Percentiles rank a stretch among this genome's conserved stretches.
Conservation (phyloP, 2,329 filamentous ascomycete species). For the Trichoderma arundinaceum region DNA sequence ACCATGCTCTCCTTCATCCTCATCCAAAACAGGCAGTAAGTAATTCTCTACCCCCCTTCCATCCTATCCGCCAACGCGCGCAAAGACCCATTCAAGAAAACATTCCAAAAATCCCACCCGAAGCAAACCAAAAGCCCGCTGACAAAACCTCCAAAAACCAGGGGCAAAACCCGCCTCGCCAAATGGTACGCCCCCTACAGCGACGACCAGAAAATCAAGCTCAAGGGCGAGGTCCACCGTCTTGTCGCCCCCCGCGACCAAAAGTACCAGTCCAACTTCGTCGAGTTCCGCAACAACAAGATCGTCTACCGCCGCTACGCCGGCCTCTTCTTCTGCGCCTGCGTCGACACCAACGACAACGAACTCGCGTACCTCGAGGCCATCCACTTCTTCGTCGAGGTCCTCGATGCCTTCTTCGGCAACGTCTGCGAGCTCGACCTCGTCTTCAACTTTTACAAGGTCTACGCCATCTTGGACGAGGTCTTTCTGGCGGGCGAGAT, state of each 20-base stretch:
- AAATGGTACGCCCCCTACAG: constrained; percentile 99
- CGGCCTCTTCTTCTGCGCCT: constrained; percentile 98
- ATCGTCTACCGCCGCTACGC: constrained; percentile 98
- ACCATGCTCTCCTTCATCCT: constrained; percentile 82
- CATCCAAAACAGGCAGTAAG: constrained; percentile 85
- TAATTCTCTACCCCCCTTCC: constrained; percentile 12
- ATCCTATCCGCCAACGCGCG: background rate
- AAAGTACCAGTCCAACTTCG: constrained; percentile 99
- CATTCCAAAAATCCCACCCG: background rate
- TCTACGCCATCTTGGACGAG: constrained; percentile 98
- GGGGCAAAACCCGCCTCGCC: constrained; percentile 96
- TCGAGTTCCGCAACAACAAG: constrained; percentile 94
- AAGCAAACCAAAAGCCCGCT: background rate
- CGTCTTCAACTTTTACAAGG: constrained; percentile 81
- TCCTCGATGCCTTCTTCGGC: constrained; percentile 97
- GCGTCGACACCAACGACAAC: constrained; percentile 98
- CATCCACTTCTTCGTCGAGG: constrained; percentile 99
- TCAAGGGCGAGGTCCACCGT: constrained; percentile 98
- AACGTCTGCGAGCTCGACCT: constrained; percentile 98
- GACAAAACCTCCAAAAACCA: constrained; percentile 46
- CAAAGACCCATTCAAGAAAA: background rate
- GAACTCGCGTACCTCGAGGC: constrained; percentile 96
- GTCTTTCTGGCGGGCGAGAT: constrained; percentile 98
- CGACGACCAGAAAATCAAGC: constrained; percentile 98
- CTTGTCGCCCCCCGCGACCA: constrained; percentile 97